These are phyloP conservation scores for Schwanniomyces polymorphus DNA, from an alignment of 805 yeast genomes.

Conservation along the genomic window DNA sequence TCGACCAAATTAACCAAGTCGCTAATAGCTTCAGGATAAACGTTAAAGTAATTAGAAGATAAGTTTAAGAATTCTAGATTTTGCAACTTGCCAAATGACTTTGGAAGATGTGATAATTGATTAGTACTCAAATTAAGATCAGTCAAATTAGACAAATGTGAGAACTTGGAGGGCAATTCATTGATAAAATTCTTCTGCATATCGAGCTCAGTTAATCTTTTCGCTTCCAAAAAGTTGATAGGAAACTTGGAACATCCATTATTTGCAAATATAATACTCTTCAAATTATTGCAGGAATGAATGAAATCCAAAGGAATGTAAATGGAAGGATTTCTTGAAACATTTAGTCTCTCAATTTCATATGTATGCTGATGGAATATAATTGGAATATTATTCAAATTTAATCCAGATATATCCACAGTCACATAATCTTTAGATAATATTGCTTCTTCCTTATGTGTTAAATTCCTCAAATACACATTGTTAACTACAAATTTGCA, in stretches of 20 bases:
- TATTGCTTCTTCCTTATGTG: conserved; percentile 69
- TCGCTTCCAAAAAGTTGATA: conserved; percentile 65
- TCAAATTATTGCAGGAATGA: conserved; percentile 74
- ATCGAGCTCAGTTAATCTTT: conserved; percentile 64
- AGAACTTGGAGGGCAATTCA: conserved; percentile 56
- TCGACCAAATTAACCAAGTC: conserved; percentile 58
- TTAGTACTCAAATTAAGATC: conserved; percentile 73
- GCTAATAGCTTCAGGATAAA: conserved; percentile 66
- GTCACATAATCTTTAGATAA: conserved; percentile 65
- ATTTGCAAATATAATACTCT: conserved; percentile 64
- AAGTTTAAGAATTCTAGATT: conserved; percentile 64
- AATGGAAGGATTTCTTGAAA: conserved; percentile 84
- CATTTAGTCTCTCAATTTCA: conserved; percentile 78
- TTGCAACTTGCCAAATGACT: conserved; percentile 53
- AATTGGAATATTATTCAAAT: conserved; percentile 82
- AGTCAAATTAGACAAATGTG: conserved; percentile 53
- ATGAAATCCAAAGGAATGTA: conserved; percentile 82
- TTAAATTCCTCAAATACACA: conserved; percentile 57
- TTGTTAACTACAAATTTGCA: conserved; percentile 77
- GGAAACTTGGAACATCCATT: conserved; percentile 80
- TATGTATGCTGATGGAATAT: conserved; percentile 76
- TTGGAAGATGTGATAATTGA: conserved; percentile 63
- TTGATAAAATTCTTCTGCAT: conserved; percentile 77
- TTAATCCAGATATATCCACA: conserved; percentile 71
- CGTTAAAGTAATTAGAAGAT: conserved; percentile 70